These are phyloP conservation scores for Stellera chamaejasme DNA, from an alignment of 345 rosid species.

Conservation along the genomic window DNA sequence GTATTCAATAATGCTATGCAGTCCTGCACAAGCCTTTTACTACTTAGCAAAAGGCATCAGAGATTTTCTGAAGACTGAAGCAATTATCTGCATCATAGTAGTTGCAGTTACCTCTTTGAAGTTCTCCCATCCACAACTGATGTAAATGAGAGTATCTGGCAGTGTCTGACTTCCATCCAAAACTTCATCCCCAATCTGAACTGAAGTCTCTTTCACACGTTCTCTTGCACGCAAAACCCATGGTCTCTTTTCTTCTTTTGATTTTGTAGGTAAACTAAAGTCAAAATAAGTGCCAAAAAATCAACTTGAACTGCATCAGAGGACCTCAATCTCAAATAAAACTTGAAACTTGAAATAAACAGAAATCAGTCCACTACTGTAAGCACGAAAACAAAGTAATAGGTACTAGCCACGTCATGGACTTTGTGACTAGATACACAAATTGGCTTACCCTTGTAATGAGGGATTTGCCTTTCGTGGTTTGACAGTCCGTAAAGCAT, in stretches of 20 bases:
- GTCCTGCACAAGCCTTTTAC: slow-evolving; percentile 38
- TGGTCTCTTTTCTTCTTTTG: slow-evolving; percentile 89
- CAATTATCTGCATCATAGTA: slow-evolving; percentile 4
- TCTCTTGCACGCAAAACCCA: slow-evolving; percentile 88
- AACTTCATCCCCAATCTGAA: slow-evolving; percentile 48
- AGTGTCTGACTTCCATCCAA: slow-evolving; percentile 34
- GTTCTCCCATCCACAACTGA: slow-evolving; percentile 98
- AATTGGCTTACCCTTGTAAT: slow-evolving; percentile 37
- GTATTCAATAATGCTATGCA: slow-evolving; percentile 64
- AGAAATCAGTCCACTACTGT: not conserved
- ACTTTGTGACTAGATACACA: not conserved
- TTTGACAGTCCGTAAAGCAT: slow-evolving; percentile 46
- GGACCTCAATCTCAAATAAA: not conserved
- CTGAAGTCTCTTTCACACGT: slow-evolving; percentile 67
- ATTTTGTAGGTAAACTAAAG: slow-evolving; percentile 33
- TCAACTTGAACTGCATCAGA: slow-evolving; percentile 5
- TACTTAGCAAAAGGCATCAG: slow-evolving; percentile 11
- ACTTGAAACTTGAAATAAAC: slow-evolving; percentile 2
- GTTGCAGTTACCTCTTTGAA: slow-evolving; percentile 64
- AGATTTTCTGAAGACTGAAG: slow-evolving; percentile 3
- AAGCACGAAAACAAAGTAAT: too few species aligned
- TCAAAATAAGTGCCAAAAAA: slow-evolving; percentile 8
- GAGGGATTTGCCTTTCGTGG: slow-evolving; percentile 36
- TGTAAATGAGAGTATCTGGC: slow-evolving; percentile 83
- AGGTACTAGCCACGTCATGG: too few species aligned